Percentiles rank a stretch among this genome's conserved stretches.
phyloP scores from a whole-genome alignment of 768 basidiomycete genomes.

The Mrakia frigida region DNA sequence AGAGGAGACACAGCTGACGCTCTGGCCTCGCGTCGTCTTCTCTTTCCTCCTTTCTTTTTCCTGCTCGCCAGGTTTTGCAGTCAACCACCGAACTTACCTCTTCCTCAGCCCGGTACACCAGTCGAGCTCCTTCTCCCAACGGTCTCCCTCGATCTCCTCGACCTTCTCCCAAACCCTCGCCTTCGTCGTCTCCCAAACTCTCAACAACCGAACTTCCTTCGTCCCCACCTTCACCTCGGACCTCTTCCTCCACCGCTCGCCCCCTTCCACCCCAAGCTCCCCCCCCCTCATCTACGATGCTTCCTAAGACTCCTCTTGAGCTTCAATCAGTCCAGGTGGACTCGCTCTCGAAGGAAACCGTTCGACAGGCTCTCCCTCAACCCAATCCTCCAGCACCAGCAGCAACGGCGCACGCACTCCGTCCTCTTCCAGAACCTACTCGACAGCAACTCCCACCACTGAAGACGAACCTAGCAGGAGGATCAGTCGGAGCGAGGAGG shows the following conservation, averaged over 20 bases:
- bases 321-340: not conserved
- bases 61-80: not conserved
- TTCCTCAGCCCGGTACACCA: not conserved
- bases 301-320: not conserved
- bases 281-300: not conserved
- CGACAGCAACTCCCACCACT: not conserved
- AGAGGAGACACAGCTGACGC: too few relatives aligned
- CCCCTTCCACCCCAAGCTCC: not conserved
- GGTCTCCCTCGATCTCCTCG: constrained; percentile 5
- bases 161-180: not conserved
- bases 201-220: not conserved
- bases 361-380: not conserved
- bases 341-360: not conserved
- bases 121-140: not conserved
- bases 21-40: not conserved
- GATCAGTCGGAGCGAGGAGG: not conserved
- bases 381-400: not conserved
- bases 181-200: not conserved
- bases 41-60: not conserved
- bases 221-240: not conserved
- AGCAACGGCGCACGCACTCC: not conserved
- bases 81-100: not conserved
- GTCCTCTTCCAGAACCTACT: not conserved
- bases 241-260: not conserved
- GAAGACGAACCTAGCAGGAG: not conserved